phyloP scores from a whole-genome alignment of 2,329 filamentous ascomycete species.

The Exophiala mesophila region DNA sequence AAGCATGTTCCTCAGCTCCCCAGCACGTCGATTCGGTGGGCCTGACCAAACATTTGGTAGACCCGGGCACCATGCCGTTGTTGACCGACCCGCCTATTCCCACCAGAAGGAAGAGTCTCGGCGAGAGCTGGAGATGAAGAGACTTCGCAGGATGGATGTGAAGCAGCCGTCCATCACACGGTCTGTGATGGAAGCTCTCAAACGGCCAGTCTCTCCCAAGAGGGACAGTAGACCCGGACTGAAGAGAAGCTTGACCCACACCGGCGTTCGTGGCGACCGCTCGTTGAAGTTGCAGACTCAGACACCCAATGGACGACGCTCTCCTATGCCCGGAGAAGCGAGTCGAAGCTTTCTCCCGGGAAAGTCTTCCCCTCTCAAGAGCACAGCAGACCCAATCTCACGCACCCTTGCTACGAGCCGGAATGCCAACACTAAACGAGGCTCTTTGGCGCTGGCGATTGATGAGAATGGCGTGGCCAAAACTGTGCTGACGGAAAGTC shows the following conservation, averaged over 20 bases:
- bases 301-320: slow-evolving; percentile 29
- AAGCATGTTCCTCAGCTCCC: slow-evolving; percentile 45
- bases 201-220: slow-evolving; percentile 21
- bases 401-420: slow-evolving; percentile 25
- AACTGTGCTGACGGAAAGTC: slow-evolving; percentile 33
- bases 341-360: slow-evolving; percentile 42
- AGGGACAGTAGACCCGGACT: slow-evolving; percentile 32
- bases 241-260: slow-evolving; percentile 39
- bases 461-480: slow-evolving; percentile 46
- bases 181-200: slow-evolving; percentile 27
- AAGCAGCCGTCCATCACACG: slow-evolving; percentile 28
- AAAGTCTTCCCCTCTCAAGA: slow-evolving; percentile 36
- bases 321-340: slow-evolving; percentile 5
- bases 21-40: slow-evolving; percentile 41
- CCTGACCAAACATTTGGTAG: slow-evolving; percentile 22
- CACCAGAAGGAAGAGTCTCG: slow-evolving; percentile 47
- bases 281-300: slow-evolving; percentile 30
- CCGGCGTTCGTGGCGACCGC: slow-evolving; percentile 29
- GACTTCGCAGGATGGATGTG: slow-evolving; percentile 30
- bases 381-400: slow-evolving; percentile 27
- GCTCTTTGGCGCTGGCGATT: slow-evolving; percentile 44
- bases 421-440: slow-evolving; percentile 29
- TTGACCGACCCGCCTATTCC: slow-evolving; percentile 41
- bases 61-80: slow-evolving; percentile 28
- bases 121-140: slow-evolving; percentile 31